phyloP scores from a whole-genome alignment of 352 stramenopile genomes.

The Plasmopara halstedii region DNA sequence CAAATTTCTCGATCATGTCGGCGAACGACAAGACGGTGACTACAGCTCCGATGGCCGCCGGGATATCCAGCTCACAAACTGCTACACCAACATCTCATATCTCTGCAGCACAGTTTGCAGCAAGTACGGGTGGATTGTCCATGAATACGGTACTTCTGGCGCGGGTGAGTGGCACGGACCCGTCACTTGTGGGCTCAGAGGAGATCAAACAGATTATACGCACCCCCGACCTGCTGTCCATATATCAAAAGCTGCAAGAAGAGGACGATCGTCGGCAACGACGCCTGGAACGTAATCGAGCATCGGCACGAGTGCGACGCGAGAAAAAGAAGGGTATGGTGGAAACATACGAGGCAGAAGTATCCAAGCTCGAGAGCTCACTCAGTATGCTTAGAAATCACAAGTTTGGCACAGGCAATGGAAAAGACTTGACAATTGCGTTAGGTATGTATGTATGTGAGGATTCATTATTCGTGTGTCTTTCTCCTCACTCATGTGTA shows the following conservation, averaged over 20 bases:
- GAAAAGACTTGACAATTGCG: conserved; percentile 55
- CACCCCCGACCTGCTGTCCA: conserved; percentile 69
- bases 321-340: conserved; percentile 87
- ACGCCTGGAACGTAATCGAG: conserved; percentile 70
- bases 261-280: conserved; percentile 75
- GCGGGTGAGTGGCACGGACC: conserved; percentile 72
- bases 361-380: conserved; percentile 83
- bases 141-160: conserved; percentile 76
- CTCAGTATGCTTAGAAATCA: conserved; percentile 73
- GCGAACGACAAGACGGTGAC: conserved; percentile 19
- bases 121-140: conserved; percentile 62
- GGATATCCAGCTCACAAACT: conserved; percentile 18
- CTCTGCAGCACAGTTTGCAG: conserved; percentile 75
- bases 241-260: conserved; percentile 85
- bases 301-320: conserved; percentile 68
- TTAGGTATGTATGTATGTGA: conserved; percentile 47
- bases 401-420: conserved; percentile 61
- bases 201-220: conserved; percentile 87
- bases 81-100: conserved; percentile 36
- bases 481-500: conserved; percentile 9
- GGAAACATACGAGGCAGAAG: conserved; percentile 78
- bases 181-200: conserved; percentile 67
- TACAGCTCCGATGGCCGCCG: conserved; percentile 2
- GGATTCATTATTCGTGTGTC: background rate
- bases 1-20: conserved; percentile 16